phyloP scores from a whole-genome alignment of 2,329 filamentous ascomycete genomes.

The Pseudohalonectria lignicola region DNA sequence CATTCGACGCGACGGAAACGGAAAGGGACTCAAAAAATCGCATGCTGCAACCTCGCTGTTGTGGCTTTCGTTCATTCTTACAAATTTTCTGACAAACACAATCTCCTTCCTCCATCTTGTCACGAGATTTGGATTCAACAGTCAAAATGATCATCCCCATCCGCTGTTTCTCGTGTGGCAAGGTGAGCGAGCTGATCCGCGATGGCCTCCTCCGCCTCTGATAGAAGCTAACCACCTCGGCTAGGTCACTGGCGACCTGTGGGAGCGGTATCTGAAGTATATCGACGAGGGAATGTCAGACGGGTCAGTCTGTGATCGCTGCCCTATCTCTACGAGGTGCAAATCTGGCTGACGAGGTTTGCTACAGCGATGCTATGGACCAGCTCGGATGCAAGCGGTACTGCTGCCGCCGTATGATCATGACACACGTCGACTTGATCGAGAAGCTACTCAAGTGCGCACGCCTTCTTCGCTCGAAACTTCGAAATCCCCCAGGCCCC shows the following conservation, averaged over 20 bases:
- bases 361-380: constrained; percentile 82
- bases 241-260: constrained; percentile 92
- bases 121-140: background rate
- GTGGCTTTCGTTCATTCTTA: too few species aligned
- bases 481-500: too few species aligned
- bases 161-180: constrained; percentile 97
- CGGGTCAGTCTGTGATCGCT: constrained; percentile 50
- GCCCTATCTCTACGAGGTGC: too few species aligned
- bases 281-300: constrained; percentile 69
- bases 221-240: constrained; percentile 9
- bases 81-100: too few species aligned
- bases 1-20: too few species aligned
- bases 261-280: constrained; percentile 88
- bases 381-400: constrained; percentile 87
- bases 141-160: constrained; percentile 93
- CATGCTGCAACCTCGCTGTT: too few species aligned
- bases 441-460: constrained; percentile 91
- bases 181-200: constrained; percentile 55
- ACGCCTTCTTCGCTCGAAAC: too few species aligned
- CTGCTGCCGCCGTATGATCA: constrained; percentile 98
- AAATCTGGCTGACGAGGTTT: too few species aligned
- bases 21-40: too few species aligned
- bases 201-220: constrained; percentile 5
- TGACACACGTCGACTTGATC: constrained; percentile 98
- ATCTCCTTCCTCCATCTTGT: background rate